Conservation (phyloP, 2,329 filamentous ascomycete species). For the Phyllosticta ampelicida region DNA sequence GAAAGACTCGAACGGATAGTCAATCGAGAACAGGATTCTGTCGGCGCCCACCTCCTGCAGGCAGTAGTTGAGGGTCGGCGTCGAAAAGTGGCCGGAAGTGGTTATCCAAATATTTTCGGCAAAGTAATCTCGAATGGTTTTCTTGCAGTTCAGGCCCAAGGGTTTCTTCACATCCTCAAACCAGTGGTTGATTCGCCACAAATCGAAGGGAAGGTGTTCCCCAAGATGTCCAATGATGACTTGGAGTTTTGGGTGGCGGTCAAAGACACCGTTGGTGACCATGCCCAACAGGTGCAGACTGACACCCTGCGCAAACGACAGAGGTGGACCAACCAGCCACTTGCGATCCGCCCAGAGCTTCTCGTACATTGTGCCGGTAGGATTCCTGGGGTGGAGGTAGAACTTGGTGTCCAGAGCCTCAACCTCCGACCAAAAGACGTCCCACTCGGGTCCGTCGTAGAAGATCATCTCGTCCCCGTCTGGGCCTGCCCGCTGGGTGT, state of each 20-base stretch:
- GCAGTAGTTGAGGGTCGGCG: conserved; percentile 31
- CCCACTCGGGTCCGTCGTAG: conserved; percentile 23
- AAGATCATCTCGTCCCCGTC: conserved; percentile 22
- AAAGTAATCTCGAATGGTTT: conserved; percentile 31
- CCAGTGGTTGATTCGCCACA: conserved; percentile 31
- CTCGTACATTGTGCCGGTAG: conserved; percentile 19
- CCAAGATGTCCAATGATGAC: conserved; percentile 36
- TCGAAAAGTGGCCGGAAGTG: conserved; percentile 33
- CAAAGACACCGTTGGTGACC: conserved; percentile 34
- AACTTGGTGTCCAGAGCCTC: conserved; percentile 24
- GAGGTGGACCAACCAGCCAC: conserved; percentile 21
- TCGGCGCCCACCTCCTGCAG: conserved; percentile 30
- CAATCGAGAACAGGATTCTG: conserved; percentile 33
- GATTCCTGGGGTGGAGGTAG: conserved; percentile 25
- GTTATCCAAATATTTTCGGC: conserved; percentile 34
- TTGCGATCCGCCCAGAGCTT: conserved; percentile 21
- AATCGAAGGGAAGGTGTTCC: conserved; percentile 35
- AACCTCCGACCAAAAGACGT: conserved; percentile 23
- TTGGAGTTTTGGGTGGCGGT: conserved; percentile 32
- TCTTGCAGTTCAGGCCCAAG: conserved; percentile 16
- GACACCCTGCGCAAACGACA: conserved; percentile 33
- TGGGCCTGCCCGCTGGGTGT: conserved; percentile 22
- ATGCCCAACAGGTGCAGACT: conserved; percentile 38
- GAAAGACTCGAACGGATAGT: conserved; percentile 20
- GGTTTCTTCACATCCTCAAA: conserved; percentile 35